Conservation (phyloP, 805 yeast species). For the Blastobotrys muscicola region DNA sequence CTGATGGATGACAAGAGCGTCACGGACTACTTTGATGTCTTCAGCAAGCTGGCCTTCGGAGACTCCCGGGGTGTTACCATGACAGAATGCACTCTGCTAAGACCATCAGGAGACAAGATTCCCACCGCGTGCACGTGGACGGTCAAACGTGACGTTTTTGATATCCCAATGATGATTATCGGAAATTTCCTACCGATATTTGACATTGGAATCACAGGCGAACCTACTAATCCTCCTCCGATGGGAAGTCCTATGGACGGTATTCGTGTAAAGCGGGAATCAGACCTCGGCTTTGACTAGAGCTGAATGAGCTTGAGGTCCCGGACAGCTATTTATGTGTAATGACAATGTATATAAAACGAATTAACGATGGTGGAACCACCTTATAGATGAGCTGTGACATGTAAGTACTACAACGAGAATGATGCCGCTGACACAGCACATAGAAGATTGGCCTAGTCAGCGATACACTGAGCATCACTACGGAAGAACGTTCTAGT, state of each 20-base stretch:
- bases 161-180: conserved; percentile 72
- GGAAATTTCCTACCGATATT: conserved; percentile 41
- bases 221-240: too few relatives aligned
- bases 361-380: neutral
- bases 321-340: neutral
- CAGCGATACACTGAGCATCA: neutral
- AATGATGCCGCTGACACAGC: too few relatives aligned
- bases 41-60: conserved; percentile 66
- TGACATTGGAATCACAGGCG: too few relatives aligned
- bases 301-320: neutral
- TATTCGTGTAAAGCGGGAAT: too few relatives aligned
- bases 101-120: conserved; percentile 33
- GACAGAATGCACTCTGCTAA: conserved; percentile 31
- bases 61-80: conserved; percentile 33
- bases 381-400: neutral
- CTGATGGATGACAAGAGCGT: conserved; percentile 74
- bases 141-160: conserved; percentile 72
- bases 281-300: neutral
- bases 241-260: too few relatives aligned
- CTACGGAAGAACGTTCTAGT: neutral
- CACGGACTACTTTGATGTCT: conserved; percentile 59
- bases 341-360: neutral
- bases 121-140: conserved; percentile 80
- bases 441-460: too few relatives aligned
- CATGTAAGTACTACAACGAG: too few relatives aligned